Conservation (phyloP, 2,329 filamentous ascomycete species). For the Dactylellina haptotyla region DNA sequence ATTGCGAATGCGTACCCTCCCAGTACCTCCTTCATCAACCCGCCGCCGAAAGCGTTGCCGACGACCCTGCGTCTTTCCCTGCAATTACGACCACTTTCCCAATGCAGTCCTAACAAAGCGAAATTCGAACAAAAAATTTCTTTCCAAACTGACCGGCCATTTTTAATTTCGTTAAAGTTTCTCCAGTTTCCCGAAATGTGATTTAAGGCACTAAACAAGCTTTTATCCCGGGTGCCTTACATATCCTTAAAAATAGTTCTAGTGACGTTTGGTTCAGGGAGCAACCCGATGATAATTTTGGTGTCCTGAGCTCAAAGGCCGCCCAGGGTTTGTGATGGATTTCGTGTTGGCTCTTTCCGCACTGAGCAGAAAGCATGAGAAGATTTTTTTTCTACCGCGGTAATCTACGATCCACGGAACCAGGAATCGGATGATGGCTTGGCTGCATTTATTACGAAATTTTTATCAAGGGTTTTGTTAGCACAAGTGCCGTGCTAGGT, state of each 20-base stretch:
- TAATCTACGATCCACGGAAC: background rate
- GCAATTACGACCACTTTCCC: background rate
- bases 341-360: background rate
- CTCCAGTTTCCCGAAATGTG: background rate
- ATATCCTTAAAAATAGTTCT: background rate
- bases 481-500: background rate
- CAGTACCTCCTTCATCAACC: too few species aligned
- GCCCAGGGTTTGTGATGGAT: background rate
- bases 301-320: background rate
- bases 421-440: background rate
- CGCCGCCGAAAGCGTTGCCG: background rate
- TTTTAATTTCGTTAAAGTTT: background rate
- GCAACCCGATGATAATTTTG: background rate
- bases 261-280: background rate
- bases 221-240: background rate
- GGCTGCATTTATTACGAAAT: background rate
- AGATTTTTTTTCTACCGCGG: background rate
- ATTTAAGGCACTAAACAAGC: background rate
- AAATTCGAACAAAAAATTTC: background rate
- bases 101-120: background rate
- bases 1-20: too few species aligned
- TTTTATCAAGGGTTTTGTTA: background rate
- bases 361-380: background rate
- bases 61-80: too few species aligned
- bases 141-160: background rate